These are phyloP conservation scores for Draba incana DNA, from an alignment of 345 rosid genomes.

Conservation along the genomic window DNA sequence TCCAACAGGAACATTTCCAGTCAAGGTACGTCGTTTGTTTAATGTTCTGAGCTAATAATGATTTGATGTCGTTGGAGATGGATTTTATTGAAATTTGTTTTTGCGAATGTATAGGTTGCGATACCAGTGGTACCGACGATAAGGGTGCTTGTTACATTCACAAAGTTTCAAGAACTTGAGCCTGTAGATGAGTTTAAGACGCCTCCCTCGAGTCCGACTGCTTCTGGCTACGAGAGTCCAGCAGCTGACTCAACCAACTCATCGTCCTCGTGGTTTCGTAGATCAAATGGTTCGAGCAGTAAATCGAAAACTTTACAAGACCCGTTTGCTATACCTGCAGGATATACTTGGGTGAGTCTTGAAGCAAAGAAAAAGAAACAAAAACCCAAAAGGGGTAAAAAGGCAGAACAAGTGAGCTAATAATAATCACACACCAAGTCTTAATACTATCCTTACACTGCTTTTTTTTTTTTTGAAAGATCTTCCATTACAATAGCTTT, in stretches of 20 bases:
- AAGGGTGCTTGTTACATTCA: slow-evolving; percentile 83
- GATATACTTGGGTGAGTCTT: slow-evolving; percentile 76
- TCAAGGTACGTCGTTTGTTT: slow-evolving; percentile 59
- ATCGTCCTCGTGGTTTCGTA: slow-evolving; percentile 90
- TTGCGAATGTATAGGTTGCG: slow-evolving; percentile 68
- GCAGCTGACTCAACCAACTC: slow-evolving; percentile 51
- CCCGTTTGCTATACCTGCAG: slow-evolving; percentile 76
- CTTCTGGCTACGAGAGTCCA: slow-evolving; percentile 70
- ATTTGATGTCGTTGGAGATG: neutral
- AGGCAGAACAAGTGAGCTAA: slow-evolving; percentile 51
- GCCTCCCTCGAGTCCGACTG: slow-evolving; percentile 85
- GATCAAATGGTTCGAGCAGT: slow-evolving; percentile 55
- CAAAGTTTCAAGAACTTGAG: slow-evolving; percentile 90
- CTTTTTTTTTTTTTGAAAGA: neutral
- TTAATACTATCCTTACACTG: slow-evolving; percentile 33
- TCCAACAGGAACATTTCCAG: slow-evolving; percentile 92
- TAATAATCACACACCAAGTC: slow-evolving; percentile 11
- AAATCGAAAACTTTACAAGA: slow-evolving; percentile 66
- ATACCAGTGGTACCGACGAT: slow-evolving; percentile 96
- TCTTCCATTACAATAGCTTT: neutral
- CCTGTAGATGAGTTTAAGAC: slow-evolving; percentile 83
- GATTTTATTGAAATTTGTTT: neutral
- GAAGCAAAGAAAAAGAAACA: slow-evolving; percentile 86
- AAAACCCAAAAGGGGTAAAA: slow-evolving; percentile 67
- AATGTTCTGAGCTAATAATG: neutral